These are phyloP conservation scores for Mallotus nudiflorus DNA, from an alignment of 345 rosid genomes.

Conservation along the genomic window DNA sequence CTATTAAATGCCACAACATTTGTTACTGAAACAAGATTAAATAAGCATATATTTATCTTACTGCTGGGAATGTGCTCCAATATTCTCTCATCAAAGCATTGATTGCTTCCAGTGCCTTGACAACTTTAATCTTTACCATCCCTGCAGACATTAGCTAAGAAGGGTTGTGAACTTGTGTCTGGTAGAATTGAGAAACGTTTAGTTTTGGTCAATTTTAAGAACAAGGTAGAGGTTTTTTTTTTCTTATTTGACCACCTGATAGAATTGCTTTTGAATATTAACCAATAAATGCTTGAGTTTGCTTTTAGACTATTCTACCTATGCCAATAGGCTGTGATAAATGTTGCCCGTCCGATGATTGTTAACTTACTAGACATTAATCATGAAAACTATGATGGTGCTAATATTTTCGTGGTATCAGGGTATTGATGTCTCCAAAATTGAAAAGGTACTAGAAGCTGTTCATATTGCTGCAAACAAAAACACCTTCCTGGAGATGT, in stretches of 20 bases:
- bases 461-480: slow-evolving; percentile 99
- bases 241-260: slow-evolving; percentile 8
- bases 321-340: neutral
- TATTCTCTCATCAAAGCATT: neutral
- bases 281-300: neutral
- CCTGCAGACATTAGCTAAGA: slow-evolving; percentile 58
- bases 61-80: neutral
- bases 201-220: slow-evolving; percentile 92
- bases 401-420: slow-evolving; percentile 21
- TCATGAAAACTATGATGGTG: neutral
- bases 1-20: slow-evolving; percentile 5
- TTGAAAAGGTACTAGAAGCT: slow-evolving; percentile 96
- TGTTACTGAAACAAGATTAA: slow-evolving; percentile 4
- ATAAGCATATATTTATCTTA: neutral
- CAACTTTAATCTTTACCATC: slow-evolving; percentile 4
- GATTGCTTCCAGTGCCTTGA: slow-evolving; percentile 16
- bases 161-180: slow-evolving; percentile 89
- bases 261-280: neutral
- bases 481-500: slow-evolving; percentile 99
- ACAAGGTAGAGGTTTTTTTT: slow-evolving; percentile 54
- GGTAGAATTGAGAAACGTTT: slow-evolving; percentile 98
- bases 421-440: slow-evolving; percentile 97
- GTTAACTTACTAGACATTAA: neutral
- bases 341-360: neutral
- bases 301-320: slow-evolving; percentile 1